Evolutionary conservation across 805 yeast species (phyloP).

Genomic region (Komagataella kurtzmanii): DNA sequence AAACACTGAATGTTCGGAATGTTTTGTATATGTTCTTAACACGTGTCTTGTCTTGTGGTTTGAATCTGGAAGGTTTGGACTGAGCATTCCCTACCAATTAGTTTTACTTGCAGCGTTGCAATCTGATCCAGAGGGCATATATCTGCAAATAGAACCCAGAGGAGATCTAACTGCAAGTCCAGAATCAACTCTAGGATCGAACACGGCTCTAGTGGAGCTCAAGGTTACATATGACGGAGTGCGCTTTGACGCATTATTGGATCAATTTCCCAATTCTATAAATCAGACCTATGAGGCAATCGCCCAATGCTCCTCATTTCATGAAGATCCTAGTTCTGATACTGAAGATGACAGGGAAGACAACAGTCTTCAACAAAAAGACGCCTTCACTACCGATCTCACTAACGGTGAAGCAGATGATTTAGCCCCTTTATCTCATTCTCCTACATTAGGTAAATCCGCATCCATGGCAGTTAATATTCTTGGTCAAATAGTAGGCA

Average conservation of each 20-base stretch:
- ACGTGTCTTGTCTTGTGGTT: conserved; percentile 7
- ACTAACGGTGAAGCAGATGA: conserved; percentile 14
- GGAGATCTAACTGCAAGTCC: not conserved
- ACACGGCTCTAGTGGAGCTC: not conserved
- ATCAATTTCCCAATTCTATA: not conserved
- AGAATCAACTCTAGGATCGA: not conserved
- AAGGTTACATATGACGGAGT: not conserved
- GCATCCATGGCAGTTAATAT: not conserved
- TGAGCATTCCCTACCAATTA: conserved; percentile 6
- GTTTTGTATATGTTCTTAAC: conserved; percentile 6
- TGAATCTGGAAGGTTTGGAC: conserved; percentile 1
- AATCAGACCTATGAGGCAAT: conserved; percentile 19
- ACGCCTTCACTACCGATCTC: not conserved
- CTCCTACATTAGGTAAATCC: not conserved
- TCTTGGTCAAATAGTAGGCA: conserved; percentile 4
- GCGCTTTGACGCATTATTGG: not conserved
- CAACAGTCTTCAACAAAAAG: not conserved
- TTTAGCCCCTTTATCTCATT: not conserved
- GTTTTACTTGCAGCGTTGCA: conserved; percentile 7
- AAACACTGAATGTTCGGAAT: not conserved
- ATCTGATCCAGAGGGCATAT: conserved; percentile 2
- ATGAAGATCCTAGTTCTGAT: conserved; percentile 16
- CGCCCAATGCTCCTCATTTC: conserved; percentile 23
- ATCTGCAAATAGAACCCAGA: conserved; percentile 6
- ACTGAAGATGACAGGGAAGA: conserved; percentile 3